Percentiles rank a stretch among this genome's conserved stretches.
Conservation (phyloP, 208 protist species). For the Trichomonas gallinae region DNA sequence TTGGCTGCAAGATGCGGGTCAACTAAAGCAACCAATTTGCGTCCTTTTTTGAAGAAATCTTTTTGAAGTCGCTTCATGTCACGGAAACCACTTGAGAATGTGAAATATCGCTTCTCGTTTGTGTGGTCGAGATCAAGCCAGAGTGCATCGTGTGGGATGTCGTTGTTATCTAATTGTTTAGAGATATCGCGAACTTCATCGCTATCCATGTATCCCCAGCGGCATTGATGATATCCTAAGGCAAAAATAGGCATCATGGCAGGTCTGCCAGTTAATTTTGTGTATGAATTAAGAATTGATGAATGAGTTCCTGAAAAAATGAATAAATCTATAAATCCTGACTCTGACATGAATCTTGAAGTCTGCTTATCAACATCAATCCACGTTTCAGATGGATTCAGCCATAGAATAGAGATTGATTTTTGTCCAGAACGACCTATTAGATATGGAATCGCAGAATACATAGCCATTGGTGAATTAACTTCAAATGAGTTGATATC, state of each 20-base stretch:
- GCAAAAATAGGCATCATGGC: constrained; percentile 79
- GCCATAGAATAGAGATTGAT: background rate
- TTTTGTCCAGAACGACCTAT: constrained; percentile 53
- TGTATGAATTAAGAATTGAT: constrained; percentile 68
- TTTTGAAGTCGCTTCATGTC: background rate
- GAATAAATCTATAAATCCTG: background rate
- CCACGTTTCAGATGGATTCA: background rate
- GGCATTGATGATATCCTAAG: constrained; percentile 90
- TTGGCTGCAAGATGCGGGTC: background rate
- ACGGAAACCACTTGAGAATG: background rate
- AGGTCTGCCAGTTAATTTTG: constrained; percentile 66
- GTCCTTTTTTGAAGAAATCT: background rate
- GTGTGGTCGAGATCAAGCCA: constrained; percentile 99
- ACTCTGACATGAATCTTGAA: background rate
- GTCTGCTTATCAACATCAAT: background rate
- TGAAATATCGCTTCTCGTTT: constrained; percentile 70
- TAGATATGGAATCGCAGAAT: constrained; percentile 70
- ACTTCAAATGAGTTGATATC: constrained; percentile 47
- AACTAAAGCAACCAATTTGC: background rate
- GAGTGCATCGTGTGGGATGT: constrained; percentile 65
- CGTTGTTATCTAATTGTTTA: constrained; percentile 25
- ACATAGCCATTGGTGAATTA: background rate
- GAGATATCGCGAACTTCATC: constrained; percentile 56
- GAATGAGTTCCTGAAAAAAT: constrained; percentile 43
- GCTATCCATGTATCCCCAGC: constrained; percentile 80